phyloP scores from a whole-genome alignment of 768 basidiomycete genomes.

The Candolleomyces aberdarensis region DNA sequence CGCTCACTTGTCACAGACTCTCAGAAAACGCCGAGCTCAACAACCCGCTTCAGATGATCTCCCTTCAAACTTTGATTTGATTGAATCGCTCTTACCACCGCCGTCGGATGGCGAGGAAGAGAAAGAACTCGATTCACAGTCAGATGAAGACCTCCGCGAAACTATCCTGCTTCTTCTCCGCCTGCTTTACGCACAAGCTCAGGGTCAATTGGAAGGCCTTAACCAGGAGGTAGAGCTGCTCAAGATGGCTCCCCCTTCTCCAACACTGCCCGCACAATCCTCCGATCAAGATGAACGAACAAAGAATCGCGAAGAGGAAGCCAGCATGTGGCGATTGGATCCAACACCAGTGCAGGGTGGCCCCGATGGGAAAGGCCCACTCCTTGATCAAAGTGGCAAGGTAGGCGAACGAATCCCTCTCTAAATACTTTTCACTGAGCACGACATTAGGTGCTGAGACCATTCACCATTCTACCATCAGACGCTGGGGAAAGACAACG shows the following conservation, averaged over 20 bases:
- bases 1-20: conserved; percentile 29
- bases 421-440: neutral
- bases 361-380: conserved; percentile 51
- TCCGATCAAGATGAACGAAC: conserved; percentile 35
- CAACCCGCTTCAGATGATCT: conserved; percentile 25
- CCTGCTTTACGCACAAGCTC: conserved; percentile 67
- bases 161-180: conserved; percentile 68
- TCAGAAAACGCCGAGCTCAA: conserved; percentile 54
- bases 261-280: conserved; percentile 22
- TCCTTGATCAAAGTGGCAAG: conserved; percentile 76
- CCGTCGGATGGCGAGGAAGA: conserved; percentile 24
- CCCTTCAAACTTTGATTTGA: conserved; percentile 58
- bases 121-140: conserved; percentile 53
- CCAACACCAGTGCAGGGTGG: conserved; percentile 39
- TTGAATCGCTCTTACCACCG: conserved; percentile 57
- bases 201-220: conserved; percentile 62
- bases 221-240: conserved; percentile 74
- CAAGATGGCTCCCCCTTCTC: conserved; percentile 46
- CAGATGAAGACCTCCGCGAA: conserved; percentile 66
- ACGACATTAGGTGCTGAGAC: conserved; percentile 66
- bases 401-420: conserved; percentile 34
- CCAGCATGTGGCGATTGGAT: conserved; percentile 76
- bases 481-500: conserved; percentile 63
- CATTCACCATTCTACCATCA: conserved; percentile 90
- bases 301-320: conserved; percentile 39